A percentile compares a stretch with the other conserved stretches of the same genome.
phyloP scores from a whole-genome alignment of 441 rosid species.

The Populus trichocarpa region DNA sequence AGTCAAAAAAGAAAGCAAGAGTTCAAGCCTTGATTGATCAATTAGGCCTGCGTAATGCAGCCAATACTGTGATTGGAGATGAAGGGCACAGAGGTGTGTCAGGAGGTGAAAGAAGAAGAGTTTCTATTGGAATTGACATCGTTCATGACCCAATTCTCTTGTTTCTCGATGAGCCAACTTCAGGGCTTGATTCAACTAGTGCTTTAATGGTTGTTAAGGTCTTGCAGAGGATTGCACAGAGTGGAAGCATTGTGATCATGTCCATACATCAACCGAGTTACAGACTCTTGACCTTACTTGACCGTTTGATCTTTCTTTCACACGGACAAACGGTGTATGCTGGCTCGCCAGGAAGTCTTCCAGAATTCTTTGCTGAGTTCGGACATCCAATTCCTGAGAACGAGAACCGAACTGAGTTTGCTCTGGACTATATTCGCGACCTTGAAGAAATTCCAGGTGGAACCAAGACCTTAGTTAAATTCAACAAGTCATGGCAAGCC shows the following conservation, averaged over 20 bases:
- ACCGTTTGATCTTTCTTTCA: conserved; percentile 62
- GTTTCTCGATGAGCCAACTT: conserved; percentile 75
- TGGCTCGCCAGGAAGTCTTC: conserved; percentile 48
- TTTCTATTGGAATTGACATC: conserved; percentile 67
- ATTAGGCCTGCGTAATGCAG: conserved; percentile 54
- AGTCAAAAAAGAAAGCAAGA: conserved; percentile 50
- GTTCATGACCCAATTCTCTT: conserved; percentile 74
- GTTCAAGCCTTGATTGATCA: conserved; percentile 77
- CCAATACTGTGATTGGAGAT: conserved; percentile 71
- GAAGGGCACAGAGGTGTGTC: conserved; percentile 79
- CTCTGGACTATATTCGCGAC: conserved; percentile 63
- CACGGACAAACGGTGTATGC: conserved; percentile 54
- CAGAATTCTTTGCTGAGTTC: conserved; percentile 48
- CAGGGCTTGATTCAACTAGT: conserved; percentile 71
- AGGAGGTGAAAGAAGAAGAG: conserved; percentile 77
- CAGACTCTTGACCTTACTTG: conserved; percentile 59
- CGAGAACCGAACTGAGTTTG: conserved; percentile 65
- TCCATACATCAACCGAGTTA: conserved; percentile 73
- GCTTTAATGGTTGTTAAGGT: conserved; percentile 81
- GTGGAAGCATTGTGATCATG: conserved; percentile 74
- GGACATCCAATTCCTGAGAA: conserved; percentile 68
- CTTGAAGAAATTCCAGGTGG: conserved; percentile 59
- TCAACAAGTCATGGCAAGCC: conserved; percentile 55
- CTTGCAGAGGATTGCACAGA: conserved; percentile 62
- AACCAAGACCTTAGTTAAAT: conserved; percentile 49